Evolutionary conservation across 768 basidiomycete genomes (phyloP).

Genomic region (Suillus americanus): DNA sequence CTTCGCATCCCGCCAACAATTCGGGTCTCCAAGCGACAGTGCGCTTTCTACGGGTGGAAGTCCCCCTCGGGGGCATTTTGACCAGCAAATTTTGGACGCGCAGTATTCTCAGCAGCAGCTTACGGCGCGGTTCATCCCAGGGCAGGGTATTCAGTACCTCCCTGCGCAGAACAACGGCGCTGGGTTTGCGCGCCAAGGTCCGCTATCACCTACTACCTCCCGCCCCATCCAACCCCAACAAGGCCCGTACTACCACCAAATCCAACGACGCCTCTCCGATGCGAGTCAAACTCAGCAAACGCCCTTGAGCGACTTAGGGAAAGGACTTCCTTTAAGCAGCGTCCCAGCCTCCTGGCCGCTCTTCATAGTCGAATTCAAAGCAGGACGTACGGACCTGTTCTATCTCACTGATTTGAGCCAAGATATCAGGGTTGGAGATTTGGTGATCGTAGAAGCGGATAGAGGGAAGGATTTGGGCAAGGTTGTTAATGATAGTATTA

Average conservation of each 20-base stretch:
- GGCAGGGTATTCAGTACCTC: slow-evolving; percentile 62
- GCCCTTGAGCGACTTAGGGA: slow-evolving; percentile 65
- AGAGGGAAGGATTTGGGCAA: slow-evolving; percentile 91
- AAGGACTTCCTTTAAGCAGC: slow-evolving; percentile 82
- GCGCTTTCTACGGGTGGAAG: slow-evolving; percentile 53
- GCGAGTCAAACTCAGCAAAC: slow-evolving; percentile 22
- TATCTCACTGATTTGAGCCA: slow-evolving; percentile 74
- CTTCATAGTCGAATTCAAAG: slow-evolving; percentile 97
- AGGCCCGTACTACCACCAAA: slow-evolving; percentile 27
- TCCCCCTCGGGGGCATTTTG: slow-evolving; percentile 46
- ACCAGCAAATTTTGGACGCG: slow-evolving; percentile 44
- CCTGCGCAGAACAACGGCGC: slow-evolving; percentile 34
- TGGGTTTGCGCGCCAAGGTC: slow-evolving; percentile 41
- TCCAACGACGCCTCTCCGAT: slow-evolving; percentile 42
- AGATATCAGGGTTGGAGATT: slow-evolving; percentile 78
- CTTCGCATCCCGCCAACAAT: slow-evolving; percentile 45
- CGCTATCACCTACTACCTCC: slow-evolving; percentile 51
- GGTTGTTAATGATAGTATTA: slow-evolving; percentile 89
- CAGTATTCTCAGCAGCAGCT: slow-evolving; percentile 34
- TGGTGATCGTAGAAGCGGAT: slow-evolving; percentile 97
- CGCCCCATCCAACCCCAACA: slow-evolving; percentile 32
- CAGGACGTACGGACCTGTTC: slow-evolving; percentile 92
- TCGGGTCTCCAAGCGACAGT: slow-evolving; percentile 62
- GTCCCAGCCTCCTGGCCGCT: slow-evolving; percentile 87
- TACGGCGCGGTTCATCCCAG: slow-evolving; percentile 62